Evolutionary conservation across 192 early-diverging fungal genomes (phyloP), one percentile per base, ranked within the genome.

Genomic region (Dimargaris verticillata): DNA sequence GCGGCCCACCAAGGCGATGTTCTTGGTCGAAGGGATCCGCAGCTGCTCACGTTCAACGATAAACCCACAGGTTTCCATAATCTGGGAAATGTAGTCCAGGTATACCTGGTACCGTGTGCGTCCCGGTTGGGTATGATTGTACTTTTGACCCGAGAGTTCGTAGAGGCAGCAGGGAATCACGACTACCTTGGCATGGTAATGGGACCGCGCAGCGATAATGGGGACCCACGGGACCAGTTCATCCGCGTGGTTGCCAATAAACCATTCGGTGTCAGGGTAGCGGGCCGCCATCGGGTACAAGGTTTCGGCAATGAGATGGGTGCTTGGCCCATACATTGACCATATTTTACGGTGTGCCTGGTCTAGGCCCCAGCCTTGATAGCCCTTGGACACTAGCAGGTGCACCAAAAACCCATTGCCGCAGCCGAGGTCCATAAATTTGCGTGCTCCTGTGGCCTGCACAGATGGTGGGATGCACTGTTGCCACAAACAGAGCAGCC

Each of bases 231-330:
- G 83, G 14, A 84, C 85, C 29, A 92, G 72, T 65, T 92, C 90
- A 66, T 92, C 90, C 3, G 90, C 83, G 63, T 92, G 90, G 73
- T 92, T 92, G 5, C 87, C 90, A 59, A 92, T 84, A 22, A 92
- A 68, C 88, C 88, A 92, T 60, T 84, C 78, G 17, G 65, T 71
- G 44, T 78, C 70, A 10, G 72, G 69, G 50, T 75, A 81, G 24
- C 47, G 52, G 42, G 61, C 72, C 17, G 65, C 65, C 14, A 69
- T 61, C 10, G 83, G 83, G 18, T 77, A 68, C 4, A 92, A 45
- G 0, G 84, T 83, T 57, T 78, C 65, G 28, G 76, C 84, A 67
- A 71, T 62, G 57, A 75, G 65, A 13, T 64, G 26, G 26, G 26
- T 43, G 25, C 42, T 12, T 25, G 43, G 28, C 48, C 52, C n/a